These are phyloP conservation scores for Corrigiola litoralis DNA, from an alignment of 179 eudicot species.

Conservation along the genomic window DNA sequence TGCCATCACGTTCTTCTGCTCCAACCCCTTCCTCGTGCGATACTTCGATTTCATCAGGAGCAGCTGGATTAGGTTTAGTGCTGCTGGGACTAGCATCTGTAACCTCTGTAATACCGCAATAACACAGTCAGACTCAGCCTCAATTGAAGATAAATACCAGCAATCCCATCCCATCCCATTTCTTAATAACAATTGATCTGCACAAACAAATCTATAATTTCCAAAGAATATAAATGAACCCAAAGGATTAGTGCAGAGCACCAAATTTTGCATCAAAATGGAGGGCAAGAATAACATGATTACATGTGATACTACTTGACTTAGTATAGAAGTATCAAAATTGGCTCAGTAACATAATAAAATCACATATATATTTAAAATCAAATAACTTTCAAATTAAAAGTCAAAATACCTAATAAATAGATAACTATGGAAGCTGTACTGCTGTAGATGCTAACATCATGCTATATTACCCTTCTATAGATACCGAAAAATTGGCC, in stretches of 20 bases:
- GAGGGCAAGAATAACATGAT: too few relatives aligned
- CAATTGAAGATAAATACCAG: not conserved
- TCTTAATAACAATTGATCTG: not conserved
- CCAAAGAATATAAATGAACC: too few relatives aligned
- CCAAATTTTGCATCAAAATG: too few relatives aligned
- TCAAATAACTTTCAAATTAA: not conserved
- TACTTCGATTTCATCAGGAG: conserved; percentile 31
- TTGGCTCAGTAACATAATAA: not conserved
- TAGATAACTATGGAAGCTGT: too few relatives aligned
- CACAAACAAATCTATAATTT: not conserved
- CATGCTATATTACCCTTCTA: too few relatives aligned
- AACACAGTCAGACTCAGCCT: not conserved
- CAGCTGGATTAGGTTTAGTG: conserved; percentile 18
- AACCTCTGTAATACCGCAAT: conserved; percentile 13
- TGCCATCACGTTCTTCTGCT: conserved; percentile 33
- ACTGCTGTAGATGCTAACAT: too few relatives aligned
- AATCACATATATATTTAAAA: not conserved
- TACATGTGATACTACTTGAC: too few relatives aligned
- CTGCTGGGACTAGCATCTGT: conserved; percentile 21
- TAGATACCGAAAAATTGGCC: too few relatives aligned
- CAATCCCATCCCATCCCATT: not conserved
- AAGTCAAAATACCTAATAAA: not conserved
- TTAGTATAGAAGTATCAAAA: too few relatives aligned
- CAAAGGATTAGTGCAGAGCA: too few relatives aligned
- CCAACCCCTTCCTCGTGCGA: conserved; percentile 34